Base-by-base conservation (phyloP, 2,329 filamentous ascomycete genomes). In the Colletotrichum karsti region DNA sequence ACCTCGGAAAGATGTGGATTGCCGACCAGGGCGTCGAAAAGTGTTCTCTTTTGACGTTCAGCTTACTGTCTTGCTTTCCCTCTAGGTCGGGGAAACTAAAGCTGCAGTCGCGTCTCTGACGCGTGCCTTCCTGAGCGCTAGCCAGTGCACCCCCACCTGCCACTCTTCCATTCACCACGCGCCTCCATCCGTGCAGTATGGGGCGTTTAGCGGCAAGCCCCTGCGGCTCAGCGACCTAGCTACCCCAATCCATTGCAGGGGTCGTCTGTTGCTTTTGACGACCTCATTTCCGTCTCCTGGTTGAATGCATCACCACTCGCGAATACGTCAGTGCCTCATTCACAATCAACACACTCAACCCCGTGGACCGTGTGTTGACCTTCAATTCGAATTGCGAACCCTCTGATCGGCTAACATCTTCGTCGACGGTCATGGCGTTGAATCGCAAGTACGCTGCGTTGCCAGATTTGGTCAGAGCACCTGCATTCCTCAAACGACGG, bases 391-490 rank as follows among this genome's bases (percentile, higher is more conserved):
- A 41, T 28, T 10, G n/a, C 18, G 12, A 41, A 55, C 9, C 10
- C 15, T 30, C 37, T 20, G 26, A 15, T 13, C 2, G 4, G 33
- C 20, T 24, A 39, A 30, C 10, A 1, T 5, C 8, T 20, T 13
- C 13, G 50, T 60, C 42, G 28, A 70, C 60, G n/a, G n/a, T n/a
- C n/a, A 94, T 94, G 92, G 88, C 92, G 37, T 85, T 93, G 70
- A 93, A 91, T 77, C 89, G 91, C 75, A 96, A 96, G 84, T 96
- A 95, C 77, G 92, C 93, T 56, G 91, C 90, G 63, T 83, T 96
- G 71, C 93, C 93, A 64, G 93, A 95, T 78, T 82, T 96, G 78
- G 93, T 95, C 48, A 58, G 65, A 64, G 46, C 39, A 41, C 46
- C 28, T 10, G 28, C 22, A 22, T 44, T n/a, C 15, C 50, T 33